Base-by-base conservation (phyloP, 805 yeast species). In the Pichia heedii region DNA sequence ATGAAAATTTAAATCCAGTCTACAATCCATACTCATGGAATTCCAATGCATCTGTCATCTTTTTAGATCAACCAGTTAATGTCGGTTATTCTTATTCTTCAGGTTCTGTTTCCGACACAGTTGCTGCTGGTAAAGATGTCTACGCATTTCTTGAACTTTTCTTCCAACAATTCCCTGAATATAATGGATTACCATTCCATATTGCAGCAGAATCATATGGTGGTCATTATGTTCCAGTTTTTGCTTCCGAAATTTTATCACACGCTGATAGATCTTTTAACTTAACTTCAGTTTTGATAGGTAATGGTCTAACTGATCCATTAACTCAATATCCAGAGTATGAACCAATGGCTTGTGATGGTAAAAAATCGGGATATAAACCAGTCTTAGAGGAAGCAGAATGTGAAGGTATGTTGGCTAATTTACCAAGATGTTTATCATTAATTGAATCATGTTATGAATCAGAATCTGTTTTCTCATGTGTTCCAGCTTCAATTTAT, bases 341-440 rank as follows among this genome's bases (percentile, higher is more conserved):
- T 59, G 77, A 82, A 62, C 95, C 94, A 50, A 89, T 90, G 97
- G 95, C 95, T 4, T 90, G 97, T 65, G 93, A 95, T 42, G n/a
- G 32, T 27, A 61, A 73, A 52, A 95, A 96, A 51, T 57, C 58
- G 12, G 96, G 96, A 6, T 79, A 79, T 55, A 81, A 81, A 18
- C 69, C 89, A 16, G 87, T 87, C 3, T 68, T 87, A 50, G 67
- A 74, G 16, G 79, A 78, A n/a, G 78, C 74, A 42, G 77, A 76
- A 49, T 86, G 96, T 67, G 72, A 73, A 27, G 65, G 68, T 37
- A 83, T 85, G 88, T 57, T 66, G 27, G 68, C 65, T 22, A 66
- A 73, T n/a, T 66, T 78, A 42, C 82, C 84, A 49, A 73, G 83
- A 54, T 85, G 94, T 63, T 65, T 71, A 46, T 62, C 73, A 1